Percentiles rank a stretch among this genome's conserved stretches.
Evolutionary conservation across 306 rosid species (phyloP).

Genomic region (Geum urbanum): DNA sequence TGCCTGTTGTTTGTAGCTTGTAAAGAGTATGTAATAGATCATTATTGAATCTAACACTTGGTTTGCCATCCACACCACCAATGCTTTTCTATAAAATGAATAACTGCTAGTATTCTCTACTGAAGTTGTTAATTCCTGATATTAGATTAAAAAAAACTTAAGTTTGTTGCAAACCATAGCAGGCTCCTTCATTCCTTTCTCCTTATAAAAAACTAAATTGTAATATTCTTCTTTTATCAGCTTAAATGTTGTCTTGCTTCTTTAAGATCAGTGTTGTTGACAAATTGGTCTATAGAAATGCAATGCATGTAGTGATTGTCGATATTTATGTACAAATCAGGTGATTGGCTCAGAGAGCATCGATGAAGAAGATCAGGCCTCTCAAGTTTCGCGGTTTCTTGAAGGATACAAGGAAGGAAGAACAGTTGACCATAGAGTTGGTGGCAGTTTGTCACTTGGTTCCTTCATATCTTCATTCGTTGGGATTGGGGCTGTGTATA

Average conservation of each 20-base stretch:
- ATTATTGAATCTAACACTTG: not conserved
- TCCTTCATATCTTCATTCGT: conserved; percentile 41
- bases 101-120: not conserved
- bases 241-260: not conserved
- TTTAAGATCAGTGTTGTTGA: not conserved
- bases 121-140: not conserved
- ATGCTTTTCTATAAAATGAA: not conserved
- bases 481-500: conserved; percentile 61
- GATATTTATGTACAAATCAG: conserved; percentile 27
- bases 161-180: not conserved
- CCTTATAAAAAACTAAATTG: not conserved
- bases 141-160: too few relatives aligned
- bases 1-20: not conserved
- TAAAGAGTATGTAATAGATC: not conserved
- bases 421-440: conserved; percentile 42
- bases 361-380: conserved; percentile 64
- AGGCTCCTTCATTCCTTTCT: not conserved
- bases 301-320: too few relatives aligned
- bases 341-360: conserved; percentile 74
- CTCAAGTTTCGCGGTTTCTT: conserved; percentile 58
- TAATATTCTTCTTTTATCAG: not conserved
- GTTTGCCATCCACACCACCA: not conserved
- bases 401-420: conserved; percentile 85
- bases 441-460: conserved; percentile 43
- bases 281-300: not conserved